phyloP scores from a whole-genome alignment of 768 basidiomycete species.

The Tylopilus plumbeoviolaceoides region DNA sequence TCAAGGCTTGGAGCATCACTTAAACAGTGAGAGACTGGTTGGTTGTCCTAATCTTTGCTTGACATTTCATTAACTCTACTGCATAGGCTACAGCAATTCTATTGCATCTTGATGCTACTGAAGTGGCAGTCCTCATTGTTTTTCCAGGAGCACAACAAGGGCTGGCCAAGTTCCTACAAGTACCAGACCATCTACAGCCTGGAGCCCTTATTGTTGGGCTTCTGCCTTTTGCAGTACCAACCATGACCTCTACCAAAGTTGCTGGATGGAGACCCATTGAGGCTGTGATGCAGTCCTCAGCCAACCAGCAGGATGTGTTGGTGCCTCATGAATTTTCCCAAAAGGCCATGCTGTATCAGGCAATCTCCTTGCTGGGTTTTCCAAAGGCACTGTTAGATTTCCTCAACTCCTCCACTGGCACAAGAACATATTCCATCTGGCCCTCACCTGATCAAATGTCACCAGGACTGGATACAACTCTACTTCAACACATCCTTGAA shows the following conservation, averaged over 20 bases:
- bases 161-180: slow-evolving; percentile 38
- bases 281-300: slow-evolving; percentile 5
- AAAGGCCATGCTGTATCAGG: slow-evolving; percentile 21
- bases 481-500: slow-evolving; percentile 43
- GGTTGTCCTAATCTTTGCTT: slow-evolving; percentile 11
- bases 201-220: slow-evolving; percentile 25
- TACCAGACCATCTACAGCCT: slow-evolving; percentile 32
- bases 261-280: slow-evolving; percentile 16
- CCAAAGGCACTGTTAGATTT: slow-evolving; percentile 47
- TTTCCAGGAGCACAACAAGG: slow-evolving; percentile 38
- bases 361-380: slow-evolving; percentile 39
- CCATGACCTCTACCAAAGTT: slow-evolving; percentile 4
- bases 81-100: slow-evolving; percentile 48
- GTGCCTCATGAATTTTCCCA: slow-evolving; percentile 1
- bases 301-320: not conserved
- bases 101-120: slow-evolving; percentile 41
- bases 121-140: slow-evolving; percentile 55
- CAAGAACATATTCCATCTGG: slow-evolving; percentile 49
- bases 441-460: slow-evolving; percentile 26
- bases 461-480: slow-evolving; percentile 40
- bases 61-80: not conserved
- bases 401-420: slow-evolving; percentile 30
- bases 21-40: slow-evolving; percentile 49
- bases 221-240: slow-evolving; percentile 23
- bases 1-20: slow-evolving; percentile 39